A percentile compares a stretch with the other conserved stretches of the same genome.
These are phyloP conservation scores for Trichomonas gallinae DNA, from an alignment of 208 protist genomes.

Conservation along the genomic window DNA sequence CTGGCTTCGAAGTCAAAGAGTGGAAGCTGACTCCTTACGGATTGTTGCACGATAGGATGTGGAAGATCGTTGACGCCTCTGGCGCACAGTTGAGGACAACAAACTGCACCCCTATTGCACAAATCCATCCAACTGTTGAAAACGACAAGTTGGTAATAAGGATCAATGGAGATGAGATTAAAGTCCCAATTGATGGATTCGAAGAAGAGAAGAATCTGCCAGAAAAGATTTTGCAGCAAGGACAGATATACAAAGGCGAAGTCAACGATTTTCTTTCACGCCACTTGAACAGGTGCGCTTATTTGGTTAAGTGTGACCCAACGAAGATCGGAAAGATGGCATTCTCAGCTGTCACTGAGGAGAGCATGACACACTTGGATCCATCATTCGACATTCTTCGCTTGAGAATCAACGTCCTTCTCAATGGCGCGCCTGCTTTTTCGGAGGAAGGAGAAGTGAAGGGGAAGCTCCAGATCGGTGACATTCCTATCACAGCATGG, in stretches of 20 bases:
- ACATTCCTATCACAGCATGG: not conserved
- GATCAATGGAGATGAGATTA: not conserved
- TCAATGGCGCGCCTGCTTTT: not conserved
- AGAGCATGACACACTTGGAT: not conserved
- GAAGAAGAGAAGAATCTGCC: not conserved
- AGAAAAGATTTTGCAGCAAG: not conserved
- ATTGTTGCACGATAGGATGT: not conserved
- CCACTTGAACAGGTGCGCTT: not conserved
- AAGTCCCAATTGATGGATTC: not conserved
- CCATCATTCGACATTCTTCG: not conserved
- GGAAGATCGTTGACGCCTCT: not conserved
- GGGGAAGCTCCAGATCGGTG: not conserved
- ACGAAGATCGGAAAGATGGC: not conserved
- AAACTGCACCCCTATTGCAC: not conserved
- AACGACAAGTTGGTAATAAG: not conserved
- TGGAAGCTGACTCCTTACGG: not conserved
- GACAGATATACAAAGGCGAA: not conserved
- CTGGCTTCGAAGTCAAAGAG: not conserved
- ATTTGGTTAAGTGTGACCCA: not conserved
- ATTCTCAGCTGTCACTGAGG: not conserved
- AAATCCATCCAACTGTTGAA: not conserved
- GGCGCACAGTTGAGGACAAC: not conserved
- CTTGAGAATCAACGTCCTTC: not conserved
- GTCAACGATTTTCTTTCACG: not conserved
- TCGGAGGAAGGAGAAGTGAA: not conserved